Base-by-base conservation (phyloP, 2,329 filamentous ascomycete species). In the Zymoseptoria tritici region DNA sequence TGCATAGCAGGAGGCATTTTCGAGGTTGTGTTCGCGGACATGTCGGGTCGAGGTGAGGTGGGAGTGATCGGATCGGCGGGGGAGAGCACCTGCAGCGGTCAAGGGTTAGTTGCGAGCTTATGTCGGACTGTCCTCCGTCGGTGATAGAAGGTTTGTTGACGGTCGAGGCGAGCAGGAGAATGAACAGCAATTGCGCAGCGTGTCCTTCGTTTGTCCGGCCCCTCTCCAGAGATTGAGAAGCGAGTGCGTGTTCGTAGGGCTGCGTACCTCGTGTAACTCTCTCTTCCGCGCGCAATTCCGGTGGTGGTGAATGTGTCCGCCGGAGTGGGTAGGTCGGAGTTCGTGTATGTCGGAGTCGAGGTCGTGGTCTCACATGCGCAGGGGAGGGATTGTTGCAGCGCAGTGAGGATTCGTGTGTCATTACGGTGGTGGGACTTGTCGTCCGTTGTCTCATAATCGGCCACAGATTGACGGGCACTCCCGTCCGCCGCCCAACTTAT, bases 1-100 rank as follows among this genome's bases (percentile, higher is more conserved):
- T 66, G 36, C 50, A 64, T 58, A 58, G 62, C 63, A 22, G 64
- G 58, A 16, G 59, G 61, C 65, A 75, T 70, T 36, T 67, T 70
- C 60, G 68, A 13, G 13, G 36, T 46, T n/a, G 36, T 46, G 49
- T 54, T 54, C 52, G 60, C 52, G 56, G 64, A 59, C 62, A 63
- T 63, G 53, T 56, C 78, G 67, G 68, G 22, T 42, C 62, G 50
- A 42, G 62, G 58, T 61, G 62, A 21, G 64, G 62, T n/a, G 61
- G 62, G 68, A 75, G 69, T 42, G 64, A 69, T 21, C 55, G 59
- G 64, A 69, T 21, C 55, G 59, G 66, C 19, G 36, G 11, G 26
- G 29, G 31, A 19, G 24, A 49, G 49, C 31, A 59, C 50, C 55
- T 63, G 54, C 52, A 53, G 61, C 55, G 26, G 52, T 49, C 57